Conservation (phyloP, 1,139 yeast species). For the Suhomyces bolitotheri region DNA sequence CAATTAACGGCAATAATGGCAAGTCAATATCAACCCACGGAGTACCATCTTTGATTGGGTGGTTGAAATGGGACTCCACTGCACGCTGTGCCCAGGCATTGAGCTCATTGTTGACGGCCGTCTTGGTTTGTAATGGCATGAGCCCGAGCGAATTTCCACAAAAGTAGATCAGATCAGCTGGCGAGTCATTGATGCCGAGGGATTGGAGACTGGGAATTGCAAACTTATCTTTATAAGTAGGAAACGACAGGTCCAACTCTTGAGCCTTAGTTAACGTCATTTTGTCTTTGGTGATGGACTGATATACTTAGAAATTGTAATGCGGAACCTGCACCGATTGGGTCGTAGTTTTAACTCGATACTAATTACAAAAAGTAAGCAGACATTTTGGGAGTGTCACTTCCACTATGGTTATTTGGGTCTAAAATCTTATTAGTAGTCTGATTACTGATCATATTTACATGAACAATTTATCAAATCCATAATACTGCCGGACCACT, state of each 20-base stretch:
- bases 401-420: too few species aligned
- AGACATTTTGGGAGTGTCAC: too few species aligned
- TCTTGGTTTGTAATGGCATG: conserved; percentile 68
- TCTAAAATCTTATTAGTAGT: too few species aligned
- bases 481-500: too few species aligned
- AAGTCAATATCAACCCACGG: conserved; percentile 84
- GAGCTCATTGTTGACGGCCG: conserved; percentile 64
- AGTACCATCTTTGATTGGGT: conserved; percentile 49
- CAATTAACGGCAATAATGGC: conserved; percentile 67
- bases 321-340: too few species aligned
- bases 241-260: conserved; percentile 37
- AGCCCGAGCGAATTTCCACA: conserved; percentile 93
- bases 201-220: conserved; percentile 60
- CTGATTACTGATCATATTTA: too few species aligned
- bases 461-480: too few species aligned
- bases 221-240: conserved; percentile 45
- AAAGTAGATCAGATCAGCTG: conserved; percentile 47
- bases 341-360: too few species aligned
- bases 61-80: conserved; percentile 82
- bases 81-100: conserved; percentile 80
- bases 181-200: conserved; percentile 39
- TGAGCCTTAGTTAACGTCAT: conserved; percentile 23
- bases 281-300: not conserved
- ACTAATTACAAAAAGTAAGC: too few species aligned
- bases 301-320: too few species aligned